Evolutionary conservation across 2,329 filamentous ascomycete species (phyloP), one percentile per base, ranked within the genome.

Genomic region (Phaeosphaeriaceae sp.): DNA sequence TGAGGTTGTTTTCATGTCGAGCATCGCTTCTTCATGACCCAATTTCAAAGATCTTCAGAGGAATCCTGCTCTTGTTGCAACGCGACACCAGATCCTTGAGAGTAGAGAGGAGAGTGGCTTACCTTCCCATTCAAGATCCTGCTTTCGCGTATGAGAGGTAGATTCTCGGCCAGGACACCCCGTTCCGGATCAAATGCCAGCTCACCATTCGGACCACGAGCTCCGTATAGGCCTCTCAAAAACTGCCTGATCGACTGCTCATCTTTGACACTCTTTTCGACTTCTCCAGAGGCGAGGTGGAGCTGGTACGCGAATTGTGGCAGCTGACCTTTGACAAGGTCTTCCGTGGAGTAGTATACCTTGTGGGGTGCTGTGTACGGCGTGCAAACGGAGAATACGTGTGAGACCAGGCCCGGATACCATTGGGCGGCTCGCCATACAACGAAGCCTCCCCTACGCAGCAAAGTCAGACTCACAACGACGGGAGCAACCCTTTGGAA

Each of bases 251-350:
- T 85, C 55, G 86, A 84, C 49, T 85, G 84, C 68, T 85, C 82
- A 31, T 85, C 86, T 22, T 84, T 82, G 59, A 80, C 69, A 33
- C 56, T 66, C 59, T 74, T 74, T 61, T 80, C 79, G 36, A 80
- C 75, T 17, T 90, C 87, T 0, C 87, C 86, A 20, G 88, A 88
- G 1, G 84, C 85, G 51, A 97, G 85, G 65, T 96, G 92, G 47
- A 95, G 75, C 82, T 97, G 94, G 78, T 99, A 99, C 15, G 79
- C 83, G 72, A 96, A 94, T 70, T 91, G 90, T 45, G 89, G 88
- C 42, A 91, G 67, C 70, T 54, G 82, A 71, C 65, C 80, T 45
- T 81, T 81, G 46, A 90, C 85, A 25, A 91, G 62, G n/a, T 85
- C 78, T 68, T 89, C 85, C 1, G 89, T 80, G 1, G 87, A 80